Evolutionary conservation across 331 rosid genomes (phyloP).

Genomic region (Pyrus hybrid): DNA sequence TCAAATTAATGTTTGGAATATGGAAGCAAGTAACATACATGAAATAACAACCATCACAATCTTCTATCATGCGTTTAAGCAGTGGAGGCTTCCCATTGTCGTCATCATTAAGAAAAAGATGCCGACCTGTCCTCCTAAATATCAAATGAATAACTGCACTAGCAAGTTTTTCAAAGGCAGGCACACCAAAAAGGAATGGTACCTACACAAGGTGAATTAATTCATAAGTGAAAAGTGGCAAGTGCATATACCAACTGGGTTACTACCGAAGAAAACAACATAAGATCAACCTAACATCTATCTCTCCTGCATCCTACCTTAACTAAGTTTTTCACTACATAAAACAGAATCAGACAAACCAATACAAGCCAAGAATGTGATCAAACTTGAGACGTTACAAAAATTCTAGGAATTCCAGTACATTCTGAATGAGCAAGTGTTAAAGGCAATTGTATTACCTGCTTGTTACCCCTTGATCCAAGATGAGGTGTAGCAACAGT

Average conservation of each 20-base stretch:
- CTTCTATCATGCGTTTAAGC: constrained; percentile 86
- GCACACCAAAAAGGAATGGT: constrained; percentile 91
- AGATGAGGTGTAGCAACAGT: constrained; percentile 97
- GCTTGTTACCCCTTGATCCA: constrained; percentile 97
- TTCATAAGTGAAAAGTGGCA: neutral
- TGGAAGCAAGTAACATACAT: constrained; percentile 49
- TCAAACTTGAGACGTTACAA: neutral
- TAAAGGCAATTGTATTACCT: constrained; percentile 36
- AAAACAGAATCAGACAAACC: neutral
- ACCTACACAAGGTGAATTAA: constrained; percentile 50
- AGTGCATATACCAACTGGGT: neutral
- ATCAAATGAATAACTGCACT: constrained; percentile 72
- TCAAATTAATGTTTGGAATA: neutral
- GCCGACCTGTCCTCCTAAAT: constrained; percentile 93
- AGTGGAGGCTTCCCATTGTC: constrained; percentile 85
- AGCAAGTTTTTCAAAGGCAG: constrained; percentile 78
- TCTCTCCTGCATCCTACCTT: neutral
- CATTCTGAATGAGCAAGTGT: neutral
- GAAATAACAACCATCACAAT: constrained; percentile 52
- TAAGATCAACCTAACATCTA: neutral
- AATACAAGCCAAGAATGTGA: neutral
- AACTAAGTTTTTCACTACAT: neutral
- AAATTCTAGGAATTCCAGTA: neutral
- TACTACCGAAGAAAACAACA: neutral
- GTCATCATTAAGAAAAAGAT: constrained; percentile 78